Evolutionary conservation across 2,329 filamentous ascomycete genomes (phyloP).

Genomic region (Scortechinia acanthostroma): DNA sequence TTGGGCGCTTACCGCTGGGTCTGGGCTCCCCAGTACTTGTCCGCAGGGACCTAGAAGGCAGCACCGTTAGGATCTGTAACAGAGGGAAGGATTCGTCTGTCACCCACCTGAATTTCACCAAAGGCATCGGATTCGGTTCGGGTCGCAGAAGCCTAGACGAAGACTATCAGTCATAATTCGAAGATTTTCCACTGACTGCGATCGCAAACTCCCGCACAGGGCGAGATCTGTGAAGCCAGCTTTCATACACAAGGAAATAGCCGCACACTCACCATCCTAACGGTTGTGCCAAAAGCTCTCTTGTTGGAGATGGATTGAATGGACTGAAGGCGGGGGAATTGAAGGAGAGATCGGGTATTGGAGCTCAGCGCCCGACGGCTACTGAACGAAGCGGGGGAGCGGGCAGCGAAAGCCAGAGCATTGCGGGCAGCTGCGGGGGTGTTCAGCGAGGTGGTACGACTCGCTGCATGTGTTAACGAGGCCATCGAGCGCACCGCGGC

Average conservation of each 20-base stretch:
- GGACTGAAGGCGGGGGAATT: conserved; percentile 1
- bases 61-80: conserved; percentile 7
- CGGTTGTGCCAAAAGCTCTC: background rate
- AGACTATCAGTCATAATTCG: background rate
- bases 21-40: conserved; percentile 98
- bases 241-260: too few relatives aligned
- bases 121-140: conserved; percentile 95
- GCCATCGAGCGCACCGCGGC: conserved; percentile 2
- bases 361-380: background rate
- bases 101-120: conserved; percentile 70
- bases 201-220: too few relatives aligned
- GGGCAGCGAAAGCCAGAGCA: background rate
- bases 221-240: too few relatives aligned
- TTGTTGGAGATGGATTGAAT: background rate
- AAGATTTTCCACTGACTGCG: background rate
- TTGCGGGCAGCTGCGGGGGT: conserved; percentile 1
- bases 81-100: conserved; percentile 12
- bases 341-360: background rate
- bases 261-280: background rate
- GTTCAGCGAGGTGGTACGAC: too few relatives aligned
- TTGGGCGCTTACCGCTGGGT: conserved; percentile 60
- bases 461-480: background rate
- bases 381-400: background rate
- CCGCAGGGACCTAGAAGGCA: conserved; percentile 54
- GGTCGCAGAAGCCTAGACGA: conserved; percentile 34